phyloP scores from a whole-genome alignment of 2,329 filamentous ascomycete genomes.

The Verticillium albo-atrum region DNA sequence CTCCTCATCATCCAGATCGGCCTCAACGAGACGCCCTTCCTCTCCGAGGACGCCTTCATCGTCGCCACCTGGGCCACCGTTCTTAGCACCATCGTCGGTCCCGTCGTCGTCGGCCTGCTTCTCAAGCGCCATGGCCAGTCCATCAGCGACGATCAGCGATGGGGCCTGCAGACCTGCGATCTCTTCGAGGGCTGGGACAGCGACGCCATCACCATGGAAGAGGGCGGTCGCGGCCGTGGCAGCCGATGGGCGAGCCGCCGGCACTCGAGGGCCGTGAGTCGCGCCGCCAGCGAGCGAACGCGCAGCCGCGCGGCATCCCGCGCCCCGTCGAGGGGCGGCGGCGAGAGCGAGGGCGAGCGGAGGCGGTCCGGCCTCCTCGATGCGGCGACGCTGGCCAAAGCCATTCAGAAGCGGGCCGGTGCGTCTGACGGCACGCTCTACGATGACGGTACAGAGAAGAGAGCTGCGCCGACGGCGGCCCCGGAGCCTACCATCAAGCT shows the following conservation, averaged over 20 bases:
- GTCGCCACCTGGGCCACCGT: slow-evolving; percentile 53
- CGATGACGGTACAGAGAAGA: neutral
- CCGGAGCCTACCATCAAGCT: neutral
- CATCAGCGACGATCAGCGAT: slow-evolving; percentile 9
- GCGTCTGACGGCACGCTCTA: neutral
- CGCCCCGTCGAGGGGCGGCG: neutral
- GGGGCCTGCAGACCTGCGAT: slow-evolving; percentile 10
- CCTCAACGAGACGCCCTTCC: slow-evolving; percentile 30
- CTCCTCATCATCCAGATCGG: slow-evolving; percentile 43
- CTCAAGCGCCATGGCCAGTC: slow-evolving; percentile 20
- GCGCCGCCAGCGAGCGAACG: neutral
- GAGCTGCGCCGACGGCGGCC: neutral
- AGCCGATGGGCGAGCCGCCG: slow-evolving; percentile 1
- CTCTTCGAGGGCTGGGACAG: neutral
- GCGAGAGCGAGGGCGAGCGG: neutral
- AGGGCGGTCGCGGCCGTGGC: neutral
- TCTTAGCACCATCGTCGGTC: slow-evolving; percentile 51
- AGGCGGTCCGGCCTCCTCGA: neutral
- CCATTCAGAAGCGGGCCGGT: neutral
- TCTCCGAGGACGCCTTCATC: slow-evolving; percentile 50
- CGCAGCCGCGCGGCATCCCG: neutral
- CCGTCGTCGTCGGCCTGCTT: slow-evolving; percentile 44
- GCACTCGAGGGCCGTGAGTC: neutral
- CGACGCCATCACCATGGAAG: slow-evolving; percentile 1
- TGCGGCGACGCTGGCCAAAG: neutral